Evolutionary conservation across 2,329 filamentous ascomycete genomes (phyloP).

Genomic region (Huntiella bhutanensis): DNA sequence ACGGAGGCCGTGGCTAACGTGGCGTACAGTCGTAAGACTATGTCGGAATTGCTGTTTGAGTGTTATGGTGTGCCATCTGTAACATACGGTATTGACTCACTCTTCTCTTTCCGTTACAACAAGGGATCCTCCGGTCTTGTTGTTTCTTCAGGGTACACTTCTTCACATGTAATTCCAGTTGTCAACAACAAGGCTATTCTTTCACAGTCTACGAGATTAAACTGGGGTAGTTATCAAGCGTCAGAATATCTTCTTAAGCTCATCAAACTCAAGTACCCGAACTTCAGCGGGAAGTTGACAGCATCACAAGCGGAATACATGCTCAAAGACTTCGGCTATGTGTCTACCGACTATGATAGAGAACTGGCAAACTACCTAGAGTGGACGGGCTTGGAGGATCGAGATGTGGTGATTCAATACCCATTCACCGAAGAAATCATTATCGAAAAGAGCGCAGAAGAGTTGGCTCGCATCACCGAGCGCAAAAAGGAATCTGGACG

Average conservation of each 20-base stretch:
- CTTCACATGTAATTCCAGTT: conserved; percentile 89
- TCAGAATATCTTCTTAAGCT: conserved; percentile 85
- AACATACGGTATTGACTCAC: conserved; percentile 84
- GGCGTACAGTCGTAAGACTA: conserved; percentile 74
- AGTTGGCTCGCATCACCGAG: conserved; percentile 76
- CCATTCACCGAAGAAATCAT: conserved; percentile 84
- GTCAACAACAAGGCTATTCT: conserved; percentile 71
- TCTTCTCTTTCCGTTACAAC: conserved; percentile 92
- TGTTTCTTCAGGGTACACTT: conserved; percentile 78
- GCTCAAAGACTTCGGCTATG: conserved; percentile 73
- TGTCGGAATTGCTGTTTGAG: conserved; percentile 95
- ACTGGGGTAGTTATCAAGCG: conserved; percentile 84
- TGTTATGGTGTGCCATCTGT: conserved; percentile 82
- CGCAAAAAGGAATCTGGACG: conserved; percentile 87
- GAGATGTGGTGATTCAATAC: conserved; percentile 78
- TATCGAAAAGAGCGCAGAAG: conserved; percentile 82
- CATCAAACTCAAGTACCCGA: conserved; percentile 76
- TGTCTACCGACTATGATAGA: conserved; percentile 64
- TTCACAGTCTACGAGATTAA: conserved; percentile 68
- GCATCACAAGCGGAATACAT: conserved; percentile 74
- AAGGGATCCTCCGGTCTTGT: conserved; percentile 73
- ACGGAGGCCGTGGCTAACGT: conserved; percentile 89
- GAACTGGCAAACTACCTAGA: conserved; percentile 66
- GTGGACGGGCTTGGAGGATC: conserved; percentile 79
- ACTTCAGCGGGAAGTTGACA: conserved; percentile 71